Evolutionary conservation across 768 basidiomycete genomes (phyloP).

Genomic region (Gymnopilus dilepis): DNA sequence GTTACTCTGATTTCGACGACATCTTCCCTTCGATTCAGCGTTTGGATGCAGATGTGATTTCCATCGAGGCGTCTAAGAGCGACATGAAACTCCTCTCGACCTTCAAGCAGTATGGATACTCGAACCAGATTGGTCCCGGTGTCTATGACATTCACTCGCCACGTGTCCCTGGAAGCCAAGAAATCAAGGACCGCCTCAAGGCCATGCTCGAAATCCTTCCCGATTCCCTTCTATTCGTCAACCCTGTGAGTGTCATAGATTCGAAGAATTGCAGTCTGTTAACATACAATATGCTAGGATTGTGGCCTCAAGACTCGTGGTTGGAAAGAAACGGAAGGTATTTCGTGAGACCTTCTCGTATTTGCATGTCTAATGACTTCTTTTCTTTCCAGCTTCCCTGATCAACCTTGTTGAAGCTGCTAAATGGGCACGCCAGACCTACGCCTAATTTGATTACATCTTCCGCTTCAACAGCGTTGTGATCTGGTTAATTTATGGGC

Average conservation of each 20-base stretch:
- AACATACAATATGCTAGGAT: slow-evolving; percentile 51
- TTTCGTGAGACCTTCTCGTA: slow-evolving; percentile 13
- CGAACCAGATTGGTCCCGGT: slow-evolving; percentile 97
- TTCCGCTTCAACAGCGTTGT: slow-evolving; percentile 93
- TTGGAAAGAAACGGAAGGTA: slow-evolving; percentile 95
- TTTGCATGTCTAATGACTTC: slow-evolving; percentile 16
- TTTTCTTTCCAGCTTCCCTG: slow-evolving; percentile 59
- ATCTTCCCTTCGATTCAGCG: slow-evolving; percentile 98
- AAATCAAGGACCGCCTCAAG: slow-evolving; percentile 92
- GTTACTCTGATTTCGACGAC: slow-evolving; percentile 98
- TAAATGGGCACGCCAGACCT: slow-evolving; percentile 88
- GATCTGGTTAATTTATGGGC: slow-evolving; percentile 66
- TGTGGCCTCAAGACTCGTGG: slow-evolving; percentile 99
- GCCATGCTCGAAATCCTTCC: slow-evolving; percentile 85
- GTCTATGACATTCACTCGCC: slow-evolving; percentile 99
- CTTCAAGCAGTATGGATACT: slow-evolving; percentile 95
- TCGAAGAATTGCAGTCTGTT: not conserved
- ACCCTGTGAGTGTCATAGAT: slow-evolving; percentile 61
- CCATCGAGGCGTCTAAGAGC: slow-evolving; percentile 97
- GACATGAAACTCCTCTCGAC: slow-evolving; percentile 97
- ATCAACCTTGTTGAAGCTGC: slow-evolving; percentile 89
- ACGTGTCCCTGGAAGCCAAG: slow-evolving; percentile 91
- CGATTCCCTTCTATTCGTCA: slow-evolving; percentile 83
- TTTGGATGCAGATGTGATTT: slow-evolving; percentile 98
- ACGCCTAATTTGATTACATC: slow-evolving; percentile 61